Percentiles rank a stretch among this genome's conserved stretches.
These are phyloP conservation scores for Aspergillus luchuensis DNA, from an alignment of 2,329 filamentous ascomycete genomes.

Conservation along the genomic window DNA sequence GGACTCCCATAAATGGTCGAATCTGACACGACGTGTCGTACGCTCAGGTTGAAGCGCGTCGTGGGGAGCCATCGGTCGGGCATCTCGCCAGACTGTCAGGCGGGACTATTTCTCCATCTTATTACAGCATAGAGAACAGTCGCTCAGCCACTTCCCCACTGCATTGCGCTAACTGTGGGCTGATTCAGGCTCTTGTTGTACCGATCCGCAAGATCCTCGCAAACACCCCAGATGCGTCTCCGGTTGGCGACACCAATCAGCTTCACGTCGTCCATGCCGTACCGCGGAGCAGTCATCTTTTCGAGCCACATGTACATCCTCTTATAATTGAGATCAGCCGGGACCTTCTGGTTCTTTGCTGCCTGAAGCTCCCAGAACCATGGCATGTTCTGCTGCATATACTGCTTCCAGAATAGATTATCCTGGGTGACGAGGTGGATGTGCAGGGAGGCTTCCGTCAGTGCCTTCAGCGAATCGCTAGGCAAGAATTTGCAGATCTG, in stretches of 20 bases:
- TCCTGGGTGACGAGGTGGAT: constrained; percentile 22
- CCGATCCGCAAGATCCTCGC: constrained; percentile 20
- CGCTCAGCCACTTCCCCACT: neutral
- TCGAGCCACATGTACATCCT: constrained; percentile 22
- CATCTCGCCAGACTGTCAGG: neutral
- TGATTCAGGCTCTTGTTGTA: constrained; percentile 8
- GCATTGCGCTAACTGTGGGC: neutral
- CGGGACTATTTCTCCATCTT: neutral
- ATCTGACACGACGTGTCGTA: neutral
- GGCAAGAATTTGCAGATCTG: constrained; percentile 25
- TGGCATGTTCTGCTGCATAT: constrained; percentile 24
- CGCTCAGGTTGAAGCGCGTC: neutral
- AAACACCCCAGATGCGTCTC: constrained; percentile 23
- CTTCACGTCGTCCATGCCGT: constrained; percentile 22
- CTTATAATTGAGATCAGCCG: constrained; percentile 19
- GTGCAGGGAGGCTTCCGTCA: constrained; percentile 21
- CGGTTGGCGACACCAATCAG: constrained; percentile 24
- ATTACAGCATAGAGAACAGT: neutral
- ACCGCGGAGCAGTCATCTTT: constrained; percentile 17
- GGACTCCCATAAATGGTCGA: neutral
- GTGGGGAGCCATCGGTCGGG: neutral
- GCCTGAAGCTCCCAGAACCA: constrained; percentile 24
- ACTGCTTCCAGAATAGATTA: constrained; percentile 24
- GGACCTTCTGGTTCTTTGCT: constrained; percentile 4
- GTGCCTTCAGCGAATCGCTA: constrained; percentile 18